phyloP scores from a whole-genome alignment of 2,329 filamentous ascomycete genomes.

The Talaromyces atroroseus region DNA sequence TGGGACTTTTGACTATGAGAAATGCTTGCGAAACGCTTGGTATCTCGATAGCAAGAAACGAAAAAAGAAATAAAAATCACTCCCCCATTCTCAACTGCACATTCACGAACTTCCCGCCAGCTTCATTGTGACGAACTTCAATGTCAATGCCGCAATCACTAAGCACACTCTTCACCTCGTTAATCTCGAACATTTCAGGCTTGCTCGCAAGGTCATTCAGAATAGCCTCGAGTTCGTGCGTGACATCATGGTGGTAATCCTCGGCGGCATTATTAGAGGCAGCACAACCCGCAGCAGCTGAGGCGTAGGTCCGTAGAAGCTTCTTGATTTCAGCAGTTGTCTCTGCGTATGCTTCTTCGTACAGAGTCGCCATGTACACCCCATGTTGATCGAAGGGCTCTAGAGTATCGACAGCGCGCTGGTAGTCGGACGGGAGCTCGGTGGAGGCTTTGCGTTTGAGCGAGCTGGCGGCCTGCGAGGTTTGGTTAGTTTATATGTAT shows the following conservation, averaged over 20 bases:
- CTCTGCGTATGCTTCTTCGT: slow-evolving; percentile 2
- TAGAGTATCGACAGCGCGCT: not conserved
- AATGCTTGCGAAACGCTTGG: no score
- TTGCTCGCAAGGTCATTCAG: not conserved
- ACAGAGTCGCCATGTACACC: not conserved
- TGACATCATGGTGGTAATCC: not conserved
- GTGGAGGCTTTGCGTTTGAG: slow-evolving; percentile 10
- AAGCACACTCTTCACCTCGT: not conserved
- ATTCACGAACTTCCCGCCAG: not conserved
- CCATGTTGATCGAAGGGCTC: not conserved
- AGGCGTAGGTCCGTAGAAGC: not conserved
- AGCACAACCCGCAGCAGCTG: not conserved
- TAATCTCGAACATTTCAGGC: slow-evolving; percentile 5
- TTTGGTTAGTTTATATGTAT: not conserved
- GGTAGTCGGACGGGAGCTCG: not conserved
- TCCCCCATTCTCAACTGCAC: not conserved
- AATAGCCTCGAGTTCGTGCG: not conserved
- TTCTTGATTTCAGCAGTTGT: slow-evolving; percentile 4
- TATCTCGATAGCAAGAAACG: no score
- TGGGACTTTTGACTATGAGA: no score
- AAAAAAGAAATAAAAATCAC: no score
- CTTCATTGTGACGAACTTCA: not conserved
- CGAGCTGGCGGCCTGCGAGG: not conserved
- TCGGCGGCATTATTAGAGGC: not conserved
- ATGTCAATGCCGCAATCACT: slow-evolving; percentile 6